Conservation (phyloP, 2,329 filamentous ascomycete genomes). For the Fusarium succisae region DNA sequence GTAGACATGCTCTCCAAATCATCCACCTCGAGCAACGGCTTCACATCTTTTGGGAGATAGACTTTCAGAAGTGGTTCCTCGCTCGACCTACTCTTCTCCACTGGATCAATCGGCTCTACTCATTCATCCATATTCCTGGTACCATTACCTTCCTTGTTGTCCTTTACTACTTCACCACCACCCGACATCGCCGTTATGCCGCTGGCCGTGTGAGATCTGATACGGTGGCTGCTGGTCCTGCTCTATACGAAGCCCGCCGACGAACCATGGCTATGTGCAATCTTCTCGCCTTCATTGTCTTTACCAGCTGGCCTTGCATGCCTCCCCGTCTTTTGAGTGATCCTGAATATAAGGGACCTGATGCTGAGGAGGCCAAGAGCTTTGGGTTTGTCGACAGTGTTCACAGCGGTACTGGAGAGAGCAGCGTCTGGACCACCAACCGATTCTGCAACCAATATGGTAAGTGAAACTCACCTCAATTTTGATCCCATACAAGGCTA, state of each 20-base stretch:
- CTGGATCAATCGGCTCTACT: slow-evolving; percentile 78
- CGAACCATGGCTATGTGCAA: slow-evolving; percentile 71
- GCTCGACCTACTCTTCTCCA: slow-evolving; percentile 65
- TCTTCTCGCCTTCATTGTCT: slow-evolving; percentile 67
- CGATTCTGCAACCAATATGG: slow-evolving; percentile 80
- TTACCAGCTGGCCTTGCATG: slow-evolving; percentile 72
- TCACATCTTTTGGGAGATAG: slow-evolving; percentile 71
- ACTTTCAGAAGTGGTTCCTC: slow-evolving; percentile 65
- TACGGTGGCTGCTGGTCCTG: slow-evolving; percentile 51
- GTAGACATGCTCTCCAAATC: slow-evolving; percentile 73
- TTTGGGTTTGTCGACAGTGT: slow-evolving; percentile 71
- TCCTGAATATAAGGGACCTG: slow-evolving; percentile 61
- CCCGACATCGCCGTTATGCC: slow-evolving; percentile 57
- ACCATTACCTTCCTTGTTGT: slow-evolving; percentile 74
- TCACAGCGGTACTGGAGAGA: slow-evolving; percentile 58
- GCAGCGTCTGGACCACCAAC: slow-evolving; percentile 67
- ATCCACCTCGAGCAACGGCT: slow-evolving; percentile 72
- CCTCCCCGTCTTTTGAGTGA: slow-evolving; percentile 68
- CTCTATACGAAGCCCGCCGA: slow-evolving; percentile 64
- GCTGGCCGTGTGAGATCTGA: slow-evolving; percentile 43
- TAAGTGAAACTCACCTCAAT: slow-evolving; percentile 54
- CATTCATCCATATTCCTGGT: slow-evolving; percentile 81
- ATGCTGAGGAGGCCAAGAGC: slow-evolving; percentile 67
- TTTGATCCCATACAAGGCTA: background rate
- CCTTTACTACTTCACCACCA: slow-evolving; percentile 76